These are phyloP conservation scores for Letharia columbiana DNA, from an alignment of 495 filamentous ascomycete species.

Conservation along the genomic window DNA sequence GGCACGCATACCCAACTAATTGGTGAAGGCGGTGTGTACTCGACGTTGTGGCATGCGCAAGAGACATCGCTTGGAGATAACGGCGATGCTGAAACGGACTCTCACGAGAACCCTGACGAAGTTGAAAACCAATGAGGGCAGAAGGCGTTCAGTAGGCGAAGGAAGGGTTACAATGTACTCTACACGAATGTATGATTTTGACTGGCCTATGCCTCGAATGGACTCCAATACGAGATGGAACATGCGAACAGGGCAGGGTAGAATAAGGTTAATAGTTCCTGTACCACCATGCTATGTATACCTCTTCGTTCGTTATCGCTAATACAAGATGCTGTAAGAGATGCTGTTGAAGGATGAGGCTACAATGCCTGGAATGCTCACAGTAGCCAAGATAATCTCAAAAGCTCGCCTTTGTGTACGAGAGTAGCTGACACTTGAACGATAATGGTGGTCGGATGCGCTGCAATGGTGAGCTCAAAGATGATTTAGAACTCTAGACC, in stretches of 20 bases:
- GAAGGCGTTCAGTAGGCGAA: neutral
- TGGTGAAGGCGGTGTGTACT: conserved; percentile 71
- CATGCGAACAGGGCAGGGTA: neutral
- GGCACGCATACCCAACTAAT: conserved; percentile 83
- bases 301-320: neutral
- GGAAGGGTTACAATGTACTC: neutral
- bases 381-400: neutral
- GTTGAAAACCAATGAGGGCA: neutral
- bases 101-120: neutral
- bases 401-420: neutral
- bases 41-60: conserved; percentile 71
- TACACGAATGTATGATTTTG: neutral
- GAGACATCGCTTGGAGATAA: conserved; percentile 12
- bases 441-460: neutral
- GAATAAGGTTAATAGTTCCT: neutral
- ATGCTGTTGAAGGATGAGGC: neutral
- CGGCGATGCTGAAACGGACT: neutral
- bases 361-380: neutral
- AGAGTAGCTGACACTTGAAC: neutral
- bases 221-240: neutral
- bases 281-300: neutral
- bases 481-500: neutral
- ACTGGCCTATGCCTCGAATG: neutral
- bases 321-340: neutral
- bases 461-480: neutral